Percentiles rank a stretch among this genome's conserved stretches.
These are phyloP conservation scores for Escallonia herrerae DNA, from an alignment of 129 eudicot genomes.

Conservation along the genomic window DNA sequence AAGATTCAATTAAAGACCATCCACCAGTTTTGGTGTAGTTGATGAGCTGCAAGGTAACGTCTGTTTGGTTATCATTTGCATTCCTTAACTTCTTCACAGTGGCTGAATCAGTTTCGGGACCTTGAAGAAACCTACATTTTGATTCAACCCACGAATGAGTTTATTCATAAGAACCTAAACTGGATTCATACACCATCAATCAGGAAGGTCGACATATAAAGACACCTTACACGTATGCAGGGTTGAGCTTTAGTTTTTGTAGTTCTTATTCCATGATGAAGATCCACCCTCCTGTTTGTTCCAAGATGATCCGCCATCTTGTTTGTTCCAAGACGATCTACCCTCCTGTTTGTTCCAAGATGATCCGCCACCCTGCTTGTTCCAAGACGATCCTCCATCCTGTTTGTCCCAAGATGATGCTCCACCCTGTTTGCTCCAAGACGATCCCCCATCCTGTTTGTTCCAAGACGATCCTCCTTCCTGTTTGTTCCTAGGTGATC, in stretches of 20 bases:
- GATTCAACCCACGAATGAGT: too few relatives aligned
- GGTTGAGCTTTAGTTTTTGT: too few relatives aligned
- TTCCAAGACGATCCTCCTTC: neutral
- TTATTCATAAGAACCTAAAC: neutral
- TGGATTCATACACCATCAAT: neutral
- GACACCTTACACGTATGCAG: too few relatives aligned
- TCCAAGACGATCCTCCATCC: neutral
- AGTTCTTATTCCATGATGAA: constrained; percentile 30
- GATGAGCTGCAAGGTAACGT: constrained; percentile 94
- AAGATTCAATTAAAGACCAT: neutral
- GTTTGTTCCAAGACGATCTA: constrained; percentile 26
- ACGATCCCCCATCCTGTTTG: constrained; percentile 1
- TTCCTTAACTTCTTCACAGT: constrained; percentile 81
- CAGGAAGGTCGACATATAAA: neutral
- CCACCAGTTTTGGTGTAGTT: constrained; percentile 93
- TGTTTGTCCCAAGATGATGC: neutral
- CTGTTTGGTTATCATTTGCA: constrained; percentile 85
- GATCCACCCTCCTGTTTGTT: constrained; percentile 28
- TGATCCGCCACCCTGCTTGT: constrained; percentile 12
- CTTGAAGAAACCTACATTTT: constrained; percentile 80
- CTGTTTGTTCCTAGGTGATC: constrained; percentile 12
- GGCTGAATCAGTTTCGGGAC: constrained; percentile 97
- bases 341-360: constrained; percentile 13
- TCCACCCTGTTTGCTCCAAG: constrained; percentile 6
- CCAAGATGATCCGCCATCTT: constrained; percentile 22